These are phyloP conservation scores for Cyanidium caldarium DNA, from an alignment of 23 red algal genomes.

Conservation along the genomic window DNA sequence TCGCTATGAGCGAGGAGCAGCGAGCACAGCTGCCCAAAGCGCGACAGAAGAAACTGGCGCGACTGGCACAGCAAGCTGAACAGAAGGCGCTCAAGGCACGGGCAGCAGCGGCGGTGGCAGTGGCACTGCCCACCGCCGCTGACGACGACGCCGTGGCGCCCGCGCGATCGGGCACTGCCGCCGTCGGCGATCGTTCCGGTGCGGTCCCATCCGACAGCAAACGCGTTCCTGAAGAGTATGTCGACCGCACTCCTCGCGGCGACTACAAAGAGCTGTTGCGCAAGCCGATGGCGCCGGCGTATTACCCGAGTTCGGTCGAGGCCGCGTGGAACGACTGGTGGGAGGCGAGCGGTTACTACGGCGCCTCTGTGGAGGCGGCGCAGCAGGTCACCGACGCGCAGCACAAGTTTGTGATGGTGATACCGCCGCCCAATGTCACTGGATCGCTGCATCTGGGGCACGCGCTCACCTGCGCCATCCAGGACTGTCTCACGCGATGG, in stretches of 20 bases:
- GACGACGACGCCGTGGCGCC: not conserved
- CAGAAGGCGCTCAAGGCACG: conserved; percentile 14
- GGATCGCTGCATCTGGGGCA: conserved; percentile 93
- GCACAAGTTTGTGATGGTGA: conserved; percentile 83
- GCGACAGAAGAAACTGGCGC: conserved; percentile 38
- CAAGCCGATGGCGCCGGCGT: conserved; percentile 50
- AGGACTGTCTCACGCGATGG: conserved; percentile 76
- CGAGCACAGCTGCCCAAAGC: conserved; percentile 21
- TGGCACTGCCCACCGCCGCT: not conserved
- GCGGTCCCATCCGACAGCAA: not conserved
- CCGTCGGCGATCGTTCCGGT: not conserved
- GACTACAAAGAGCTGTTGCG: conserved; percentile 47
- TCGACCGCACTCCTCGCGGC: conserved; percentile 54
- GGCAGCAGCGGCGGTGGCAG: not conserved
- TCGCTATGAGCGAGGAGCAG: conserved; percentile 22
- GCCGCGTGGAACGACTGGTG: conserved; percentile 97
- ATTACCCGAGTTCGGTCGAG: conserved; percentile 72
- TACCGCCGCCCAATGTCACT: conserved; percentile 96
- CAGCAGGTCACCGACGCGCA: not conserved
- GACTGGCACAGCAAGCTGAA: conserved; percentile 11
- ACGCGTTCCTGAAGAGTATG: conserved; percentile 6
- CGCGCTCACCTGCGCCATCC: conserved; percentile 72
- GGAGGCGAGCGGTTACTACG: conserved; percentile 72
- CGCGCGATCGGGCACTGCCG: not conserved
- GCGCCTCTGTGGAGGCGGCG: conserved; percentile 20